Percentiles rank a stretch among this genome's conserved stretches.
These are phyloP conservation scores for Themeda triandra DNA, from an alignment of 176 grass and related monocot genomes.

Conservation along the genomic window DNA sequence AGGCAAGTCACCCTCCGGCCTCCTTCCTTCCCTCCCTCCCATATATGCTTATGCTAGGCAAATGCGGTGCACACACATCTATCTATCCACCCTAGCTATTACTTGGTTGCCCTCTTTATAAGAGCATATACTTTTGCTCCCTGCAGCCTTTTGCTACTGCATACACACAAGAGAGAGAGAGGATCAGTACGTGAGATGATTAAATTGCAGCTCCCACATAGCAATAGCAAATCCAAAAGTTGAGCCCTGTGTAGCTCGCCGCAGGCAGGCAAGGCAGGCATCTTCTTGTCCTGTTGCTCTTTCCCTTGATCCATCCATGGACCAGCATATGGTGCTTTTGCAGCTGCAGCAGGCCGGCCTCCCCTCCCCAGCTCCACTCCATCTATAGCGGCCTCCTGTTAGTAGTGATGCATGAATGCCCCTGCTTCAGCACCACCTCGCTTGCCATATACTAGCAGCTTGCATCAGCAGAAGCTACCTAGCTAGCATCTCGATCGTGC, in stretches of 20 bases:
- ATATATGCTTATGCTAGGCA: not conserved
- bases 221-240: conserved; percentile 36
- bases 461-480: not conserved
- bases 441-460: not conserved
- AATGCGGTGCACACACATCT: not conserved
- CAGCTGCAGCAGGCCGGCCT: not conserved
- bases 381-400: conserved; percentile 4
- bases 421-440: not conserved
- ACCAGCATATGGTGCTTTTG: conserved; percentile 20
- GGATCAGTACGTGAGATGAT: not conserved
- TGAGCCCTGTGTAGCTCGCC: not conserved
- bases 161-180: not conserved
- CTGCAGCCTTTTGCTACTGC: conserved; percentile 46
- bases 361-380: not conserved
- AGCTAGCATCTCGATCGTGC: not conserved
- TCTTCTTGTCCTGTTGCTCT: conserved; percentile 42
- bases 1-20: not conserved
- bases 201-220: conserved; percentile 21
- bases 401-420: conserved; percentile 28
- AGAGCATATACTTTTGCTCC: conserved; percentile 41
- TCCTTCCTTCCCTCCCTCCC: no score
- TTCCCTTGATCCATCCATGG: conserved; percentile 16
- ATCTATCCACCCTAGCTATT: not conserved
- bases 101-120: conserved; percentile 30
- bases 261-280: not conserved